Base-by-base conservation (phyloP, 257 asterid species). In the Solanum rostratum region DNA sequence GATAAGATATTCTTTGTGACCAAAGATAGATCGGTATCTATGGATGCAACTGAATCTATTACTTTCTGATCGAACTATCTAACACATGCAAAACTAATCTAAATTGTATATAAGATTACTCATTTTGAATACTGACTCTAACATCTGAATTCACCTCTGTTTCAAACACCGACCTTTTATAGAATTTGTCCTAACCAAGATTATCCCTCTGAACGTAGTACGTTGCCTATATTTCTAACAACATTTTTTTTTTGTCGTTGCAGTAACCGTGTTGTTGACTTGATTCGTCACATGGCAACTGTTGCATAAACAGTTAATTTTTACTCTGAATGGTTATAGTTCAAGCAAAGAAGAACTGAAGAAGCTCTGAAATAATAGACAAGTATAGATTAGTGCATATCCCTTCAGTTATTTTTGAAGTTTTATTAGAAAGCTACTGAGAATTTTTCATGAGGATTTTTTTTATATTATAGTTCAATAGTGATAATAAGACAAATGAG, bases 231-330 rank as follows among this genome's bases (percentile, higher is more conserved):
- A 33, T 33, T 33, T 33, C 39, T 33, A 33, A 33, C 4, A 4
- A 50, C 45, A 43, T 4, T 3, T 46, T 10, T 46, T 10, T 9
- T 33, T 41, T 80, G 22, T 76, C 15, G 80, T 83, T 52, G 89
- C 92, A 91, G 94, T 66, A 88, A 90, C 85, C 94, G 94, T 16
- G 92, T 91, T 14, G 50, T 91, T 10, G 94, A 91, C 87, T 89
- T 91, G 92, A 87, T 91, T 84, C 91, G 92, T 0, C 94, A 91
- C 88, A 91, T 91, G 94, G 87, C 92, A 18, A 85, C 89, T 29
- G 91, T 88, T 49, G 90, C 89, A 29, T 90, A 73, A 89, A 49
- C 43, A 24, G 41, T 74, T 46, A 27, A 13, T 0, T 14, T 15
- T 74, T 24, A 33, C 5, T 74, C 30, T 22, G 59, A 37, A 33